phyloP scores from a whole-genome alignment of 2,329 filamentous ascomycete species.

The Penicillium decumbens region DNA sequence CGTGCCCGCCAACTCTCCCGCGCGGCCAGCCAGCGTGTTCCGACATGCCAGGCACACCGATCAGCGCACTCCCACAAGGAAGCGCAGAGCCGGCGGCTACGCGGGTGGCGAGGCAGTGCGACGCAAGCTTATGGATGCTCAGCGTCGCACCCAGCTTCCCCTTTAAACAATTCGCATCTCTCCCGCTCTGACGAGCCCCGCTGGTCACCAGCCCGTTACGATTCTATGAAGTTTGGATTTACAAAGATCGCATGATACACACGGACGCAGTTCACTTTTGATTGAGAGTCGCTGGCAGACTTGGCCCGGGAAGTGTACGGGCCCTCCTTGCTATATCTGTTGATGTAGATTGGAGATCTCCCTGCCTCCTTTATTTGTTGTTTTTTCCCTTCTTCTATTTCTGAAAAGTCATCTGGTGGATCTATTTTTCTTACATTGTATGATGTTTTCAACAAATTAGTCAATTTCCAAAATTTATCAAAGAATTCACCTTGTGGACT shows the following conservation, averaged over 20 bases:
- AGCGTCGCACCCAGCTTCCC: constrained; percentile 37
- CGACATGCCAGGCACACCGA: constrained; percentile 39
- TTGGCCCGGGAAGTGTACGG: constrained; percentile 4
- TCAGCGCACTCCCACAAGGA: constrained; percentile 39
- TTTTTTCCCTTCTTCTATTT: not conserved
- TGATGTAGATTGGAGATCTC: not conserved
- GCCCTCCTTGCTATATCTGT: not conserved
- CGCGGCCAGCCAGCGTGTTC: constrained; percentile 42
- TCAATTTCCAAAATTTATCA: not conserved
- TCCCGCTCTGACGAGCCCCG: not conserved
- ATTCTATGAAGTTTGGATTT: constrained; percentile 24
- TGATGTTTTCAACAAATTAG: constrained; percentile 3
- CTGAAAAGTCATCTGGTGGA: not conserved
- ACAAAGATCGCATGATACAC: constrained; percentile 23
- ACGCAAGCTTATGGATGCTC: constrained; percentile 43
- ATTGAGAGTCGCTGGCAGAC: constrained; percentile 23
- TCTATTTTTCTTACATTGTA: constrained; percentile 5
- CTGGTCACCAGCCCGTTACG: constrained; percentile 8
- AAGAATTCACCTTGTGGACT: no score
- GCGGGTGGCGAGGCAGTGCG: constrained; percentile 41
- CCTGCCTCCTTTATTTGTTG: not conserved
- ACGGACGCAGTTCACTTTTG: constrained; percentile 19
- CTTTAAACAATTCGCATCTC: constrained; percentile 23
- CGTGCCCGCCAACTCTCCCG: constrained; percentile 43
- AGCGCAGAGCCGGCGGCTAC: constrained; percentile 37